A percentile compares a stretch with the other conserved stretches of the same genome.
Conservation (phyloP, 192 early-diverging fungal species). For the Pilobolus umbonatus region DNA sequence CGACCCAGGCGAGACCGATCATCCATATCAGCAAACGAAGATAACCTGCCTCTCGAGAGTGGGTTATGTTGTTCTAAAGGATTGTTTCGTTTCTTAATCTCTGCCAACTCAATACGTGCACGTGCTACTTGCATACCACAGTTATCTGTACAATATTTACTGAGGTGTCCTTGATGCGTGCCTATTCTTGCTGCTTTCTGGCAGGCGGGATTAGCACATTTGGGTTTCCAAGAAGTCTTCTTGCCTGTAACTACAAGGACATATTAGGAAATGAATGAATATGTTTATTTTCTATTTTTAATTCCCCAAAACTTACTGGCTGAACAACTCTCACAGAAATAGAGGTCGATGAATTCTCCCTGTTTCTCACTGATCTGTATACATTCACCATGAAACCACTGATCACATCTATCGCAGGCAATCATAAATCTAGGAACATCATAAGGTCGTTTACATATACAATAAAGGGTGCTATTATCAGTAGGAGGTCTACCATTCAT, state of each 20-base stretch:
- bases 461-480: conserved; percentile 36
- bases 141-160: conserved; percentile 46
- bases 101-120: conserved; percentile 34
- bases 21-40: conserved; percentile 40
- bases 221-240: conserved; percentile 38
- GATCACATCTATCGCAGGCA: conserved; percentile 65
- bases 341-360: conserved; percentile 53
- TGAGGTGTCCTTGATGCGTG: conserved; percentile 20
- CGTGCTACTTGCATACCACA: conserved; percentile 46
- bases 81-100: conserved; percentile 23
- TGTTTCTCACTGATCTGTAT: conserved; percentile 55
- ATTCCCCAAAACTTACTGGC: conserved; percentile 9
- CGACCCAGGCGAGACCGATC: conserved; percentile 38
- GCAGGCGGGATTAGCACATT: conserved; percentile 41
- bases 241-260: conserved; percentile 35
- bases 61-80: conserved; percentile 11
- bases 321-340: conserved; percentile 58
- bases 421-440: conserved; percentile 63
- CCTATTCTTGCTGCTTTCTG: conserved; percentile 32
- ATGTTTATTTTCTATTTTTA: neutral
- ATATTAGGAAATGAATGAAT: neutral
- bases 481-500: neutral
- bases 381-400: conserved; percentile 74
- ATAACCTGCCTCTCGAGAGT: conserved; percentile 30
- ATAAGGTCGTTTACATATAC: conserved; percentile 53